Base-by-base conservation (phyloP, 306 rosid genomes). In the Astragalus glycyphyllos region DNA sequence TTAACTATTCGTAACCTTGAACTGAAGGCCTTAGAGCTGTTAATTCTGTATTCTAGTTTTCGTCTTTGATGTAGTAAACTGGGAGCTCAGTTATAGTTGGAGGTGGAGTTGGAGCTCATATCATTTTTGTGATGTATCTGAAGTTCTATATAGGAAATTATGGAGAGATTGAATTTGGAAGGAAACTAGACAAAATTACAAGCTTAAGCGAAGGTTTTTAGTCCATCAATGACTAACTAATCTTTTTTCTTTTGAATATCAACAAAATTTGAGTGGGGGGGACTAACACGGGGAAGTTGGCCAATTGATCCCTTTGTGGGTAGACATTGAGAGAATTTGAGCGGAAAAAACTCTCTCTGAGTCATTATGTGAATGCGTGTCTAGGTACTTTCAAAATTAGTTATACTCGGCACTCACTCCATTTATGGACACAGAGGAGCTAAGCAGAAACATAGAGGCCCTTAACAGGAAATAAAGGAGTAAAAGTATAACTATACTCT, bases 111-210 rank as follows among this genome's bases (percentile, higher is more conserved):
- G 34, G 61, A 32, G 11, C 45, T 20, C 45, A 11, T 12, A 29
- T 13, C 29, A 16, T 57, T 57, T 26, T 57, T 31, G 42, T 60
- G 34, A 17, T 51, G 42, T 60, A 14, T 58, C 70, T 11, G 6
- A 31, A 40, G 64, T 60, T 59, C 16, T 26, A 16, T 20, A 34
- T 15, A 53, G 71, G 65, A 7, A 15, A 31, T 26, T 16, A 14
- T 40, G 56, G 4, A 51, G 46, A 26, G 12, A 51, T 62, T 44
- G 26, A 53, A 17, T 54, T 62, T 34, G 53, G 59, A 77, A 77
- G 58, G 56, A 68, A 61, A 62, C 15, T 1, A 29, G 42, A 7
- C 26, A 40, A n/a, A 6, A 14, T 42, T 11, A 34, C 4, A 47
- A 50, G 37, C 17, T 40, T 14, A 10, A 31, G 58, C 38, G 9